Conservation (phyloP, 2,329 filamentous ascomycete species). For the Pseudocercospora vitis region DNA sequence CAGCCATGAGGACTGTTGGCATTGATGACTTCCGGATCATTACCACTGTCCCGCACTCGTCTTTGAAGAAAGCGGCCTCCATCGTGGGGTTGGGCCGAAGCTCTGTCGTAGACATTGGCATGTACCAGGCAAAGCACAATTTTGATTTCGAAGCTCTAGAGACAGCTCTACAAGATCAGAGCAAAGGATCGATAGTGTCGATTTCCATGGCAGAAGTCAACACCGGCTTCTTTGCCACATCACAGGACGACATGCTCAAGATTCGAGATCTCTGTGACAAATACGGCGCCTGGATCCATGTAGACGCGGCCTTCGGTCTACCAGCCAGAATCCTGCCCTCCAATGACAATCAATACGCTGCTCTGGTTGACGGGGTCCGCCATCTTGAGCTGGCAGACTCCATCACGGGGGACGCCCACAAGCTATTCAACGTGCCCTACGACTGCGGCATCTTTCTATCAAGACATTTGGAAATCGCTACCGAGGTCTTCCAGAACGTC, state of each 20-base stretch:
- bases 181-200: constrained; percentile 69
- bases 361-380: constrained; percentile 53
- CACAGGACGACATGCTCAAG: constrained; percentile 58
- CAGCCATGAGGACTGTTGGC: constrained; percentile 63
- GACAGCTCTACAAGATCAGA: constrained; percentile 53
- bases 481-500: constrained; percentile 73
- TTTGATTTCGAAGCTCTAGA: constrained; percentile 69
- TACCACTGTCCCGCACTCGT: constrained; percentile 81
- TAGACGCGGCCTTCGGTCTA: constrained; percentile 88
- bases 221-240: constrained; percentile 74
- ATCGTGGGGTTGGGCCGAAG: constrained; percentile 74
- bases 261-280: constrained; percentile 70
- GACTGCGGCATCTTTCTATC: constrained; percentile 90
- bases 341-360: constrained; percentile 53
- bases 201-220: constrained; percentile 91
- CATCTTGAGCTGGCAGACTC: constrained; percentile 83
- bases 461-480: constrained; percentile 59
- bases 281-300: constrained; percentile 81
- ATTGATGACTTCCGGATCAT: constrained; percentile 72
- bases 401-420: constrained; percentile 83
- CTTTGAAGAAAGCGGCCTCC: constrained; percentile 77
- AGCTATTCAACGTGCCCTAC: constrained; percentile 92
- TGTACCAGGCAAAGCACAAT: constrained; percentile 61
- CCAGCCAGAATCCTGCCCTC: constrained; percentile 68
- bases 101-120: constrained; percentile 63